Evolutionary conservation across 768 basidiomycete genomes (phyloP), one percentile per base, ranked within the genome.

Genomic region (Hericium alpestre): DNA sequence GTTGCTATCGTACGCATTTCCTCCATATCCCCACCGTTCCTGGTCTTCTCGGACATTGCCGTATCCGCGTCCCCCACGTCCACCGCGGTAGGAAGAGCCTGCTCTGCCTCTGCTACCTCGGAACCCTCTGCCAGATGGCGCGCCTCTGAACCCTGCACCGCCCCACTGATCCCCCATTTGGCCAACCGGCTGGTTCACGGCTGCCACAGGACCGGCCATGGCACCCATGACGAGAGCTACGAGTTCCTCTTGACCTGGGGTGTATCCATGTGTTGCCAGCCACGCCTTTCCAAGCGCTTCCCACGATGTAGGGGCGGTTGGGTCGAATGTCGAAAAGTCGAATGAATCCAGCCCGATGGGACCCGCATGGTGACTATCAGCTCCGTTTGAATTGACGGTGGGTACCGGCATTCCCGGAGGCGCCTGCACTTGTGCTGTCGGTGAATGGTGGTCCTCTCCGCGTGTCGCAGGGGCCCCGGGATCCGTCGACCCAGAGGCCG

Each of bases 211-310:
- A n/a, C 16, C 38, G 10, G 56, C 50, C 54, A 57, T 57, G 15
- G 65, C 61, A 41, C 68, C 64, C 75, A 86, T 76, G 60, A 87
- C 76, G 66, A 84, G 87, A 69, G 82, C 78, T 83, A 89, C 83
- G 62, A 91, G 78, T 65, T 90, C 78, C 64, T 89, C 84, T 64
- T 84, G 83, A 56, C 86, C 78, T 27, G 90, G 90, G 62, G 74
- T 51, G 64, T 79, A 76, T 43, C 87, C 86, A 69, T 86, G 71
- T 54, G 86, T 84, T 56, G 76, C 74, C 66, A 77, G 71, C 87
- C 87, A 92, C 75, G 88, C 82, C 66, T 81, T 81, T 67, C 86
- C 86, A 58, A 93, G 79, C 56, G 80, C 78, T 73, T 86, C 82
- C 91, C 91, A 93, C 68, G 87, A 84, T 54, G 79, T 69, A 55